phyloP scores from a whole-genome alignment of 495 filamentous ascomycete species.

The Aspergillus kassunensis region DNA sequence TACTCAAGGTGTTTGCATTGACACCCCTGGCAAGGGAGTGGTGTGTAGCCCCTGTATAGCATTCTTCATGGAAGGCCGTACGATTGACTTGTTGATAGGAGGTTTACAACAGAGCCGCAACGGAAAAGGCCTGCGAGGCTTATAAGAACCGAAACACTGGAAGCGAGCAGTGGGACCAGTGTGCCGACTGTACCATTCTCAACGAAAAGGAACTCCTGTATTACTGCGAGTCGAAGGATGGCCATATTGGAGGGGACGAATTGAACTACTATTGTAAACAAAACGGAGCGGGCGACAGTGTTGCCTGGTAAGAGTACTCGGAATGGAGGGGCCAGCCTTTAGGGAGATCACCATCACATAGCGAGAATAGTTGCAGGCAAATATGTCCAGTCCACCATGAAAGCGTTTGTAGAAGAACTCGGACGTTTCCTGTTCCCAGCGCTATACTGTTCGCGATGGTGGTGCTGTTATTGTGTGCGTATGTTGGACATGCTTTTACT shows the following conservation, averaged over 20 bases:
- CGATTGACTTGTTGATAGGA: background rate
- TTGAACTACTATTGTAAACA: conserved; percentile 15
- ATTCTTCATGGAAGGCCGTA: background rate
- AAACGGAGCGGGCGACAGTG: conserved; percentile 12
- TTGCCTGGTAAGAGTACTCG: conserved; percentile 15
- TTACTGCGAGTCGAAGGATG: conserved; percentile 17
- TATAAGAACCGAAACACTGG: conserved; percentile 25
- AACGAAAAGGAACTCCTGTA: conserved; percentile 13
- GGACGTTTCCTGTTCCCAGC: no score
- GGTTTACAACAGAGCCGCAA: conserved; percentile 16
- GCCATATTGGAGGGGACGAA: conserved; percentile 22
- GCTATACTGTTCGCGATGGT: no score
- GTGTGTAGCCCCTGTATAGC: conserved; percentile 5
- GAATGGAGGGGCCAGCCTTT: no score
- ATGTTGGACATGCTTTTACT: no score
- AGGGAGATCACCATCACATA: no score
- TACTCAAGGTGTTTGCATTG: conserved; percentile 11
- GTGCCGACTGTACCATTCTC: conserved; percentile 20
- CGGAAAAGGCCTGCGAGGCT: conserved; percentile 17
- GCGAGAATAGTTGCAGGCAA: no score
- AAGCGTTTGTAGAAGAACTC: no score
- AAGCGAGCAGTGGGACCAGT: conserved; percentile 21
- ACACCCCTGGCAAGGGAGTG: conserved; percentile 9
- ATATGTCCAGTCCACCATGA: no score
- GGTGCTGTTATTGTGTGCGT: no score